These are phyloP conservation scores for Neophaeococcomyces mojaviensis DNA, from an alignment of 2,329 filamentous ascomycete species.

Conservation along the genomic window DNA sequence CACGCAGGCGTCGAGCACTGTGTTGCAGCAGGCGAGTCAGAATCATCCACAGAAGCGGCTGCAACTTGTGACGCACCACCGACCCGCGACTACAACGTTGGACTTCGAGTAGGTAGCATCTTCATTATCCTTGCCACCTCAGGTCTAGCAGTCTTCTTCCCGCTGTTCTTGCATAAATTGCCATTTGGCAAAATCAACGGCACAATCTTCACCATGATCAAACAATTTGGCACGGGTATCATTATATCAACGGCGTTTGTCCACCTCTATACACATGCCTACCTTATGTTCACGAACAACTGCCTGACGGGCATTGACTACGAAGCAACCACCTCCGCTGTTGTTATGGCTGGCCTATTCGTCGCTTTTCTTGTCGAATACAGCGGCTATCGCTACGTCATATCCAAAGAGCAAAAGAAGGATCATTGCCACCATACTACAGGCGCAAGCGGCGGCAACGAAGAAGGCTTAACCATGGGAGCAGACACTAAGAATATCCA, in stretches of 20 bases:
- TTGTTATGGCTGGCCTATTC: slow-evolving; percentile 68
- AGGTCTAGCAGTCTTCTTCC: slow-evolving; percentile 59
- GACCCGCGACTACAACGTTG: slow-evolving; percentile 54
- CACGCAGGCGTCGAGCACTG: slow-evolving; percentile 40
- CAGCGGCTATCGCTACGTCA: slow-evolving; percentile 52
- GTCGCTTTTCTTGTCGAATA: slow-evolving; percentile 67
- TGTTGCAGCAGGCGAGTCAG: slow-evolving; percentile 41
- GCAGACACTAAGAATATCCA: slow-evolving; percentile 24
- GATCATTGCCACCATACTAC: background rate
- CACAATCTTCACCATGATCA: slow-evolving; percentile 55
- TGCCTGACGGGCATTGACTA: slow-evolving; percentile 61
- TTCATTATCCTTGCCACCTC: slow-evolving; percentile 66
- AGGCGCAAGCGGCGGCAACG: slow-evolving; percentile 1
- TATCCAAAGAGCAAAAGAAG: slow-evolving; percentile 13
- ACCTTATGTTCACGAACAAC: slow-evolving; percentile 63
- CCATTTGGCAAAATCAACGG: slow-evolving; percentile 44
- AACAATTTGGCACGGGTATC: slow-evolving; percentile 47
- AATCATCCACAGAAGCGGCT: slow-evolving; percentile 17
- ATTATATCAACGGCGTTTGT: slow-evolving; percentile 35
- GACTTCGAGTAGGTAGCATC: slow-evolving; percentile 60
- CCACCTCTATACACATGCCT: slow-evolving; percentile 61
- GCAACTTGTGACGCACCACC: slow-evolving; percentile 37
- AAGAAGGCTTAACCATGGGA: slow-evolving; percentile 20
- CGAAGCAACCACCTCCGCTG: slow-evolving; percentile 61
- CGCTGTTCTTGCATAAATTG: slow-evolving; percentile 56